A percentile compares a stretch with the other conserved stretches of the same genome.
Conservation (phyloP, 139 green algal genomes). For the Edaphochlamys debaryana region DNA sequence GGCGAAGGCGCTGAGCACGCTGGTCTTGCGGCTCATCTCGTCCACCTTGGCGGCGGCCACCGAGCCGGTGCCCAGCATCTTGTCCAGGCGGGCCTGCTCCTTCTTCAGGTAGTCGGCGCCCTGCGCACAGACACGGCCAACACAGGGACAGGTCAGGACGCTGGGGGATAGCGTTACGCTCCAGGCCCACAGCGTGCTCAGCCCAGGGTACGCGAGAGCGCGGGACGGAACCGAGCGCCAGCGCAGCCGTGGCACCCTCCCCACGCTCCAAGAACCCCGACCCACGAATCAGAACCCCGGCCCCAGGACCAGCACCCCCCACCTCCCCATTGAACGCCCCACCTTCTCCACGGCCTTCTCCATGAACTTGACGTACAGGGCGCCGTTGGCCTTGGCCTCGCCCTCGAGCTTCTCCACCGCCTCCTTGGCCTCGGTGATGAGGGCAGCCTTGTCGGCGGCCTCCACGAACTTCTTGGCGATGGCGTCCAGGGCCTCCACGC, state of each 20-base stretch:
- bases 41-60: conserved; percentile 65
- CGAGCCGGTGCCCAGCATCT: conserved; percentile 68
- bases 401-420: conserved; percentile 35
- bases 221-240: too few species aligned
- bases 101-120: conserved; percentile 74
- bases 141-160: too few species aligned
- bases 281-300: too few species aligned
- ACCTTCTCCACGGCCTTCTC: conserved; percentile 82
- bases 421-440: conserved; percentile 22
- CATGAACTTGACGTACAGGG: conserved; percentile 79
- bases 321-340: too few species aligned
- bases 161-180: too few species aligned
- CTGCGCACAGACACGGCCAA: too few species aligned
- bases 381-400: conserved; percentile 62
- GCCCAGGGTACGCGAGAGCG: too few species aligned
- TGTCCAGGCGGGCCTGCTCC: conserved; percentile 78
- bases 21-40: conserved; percentile 56
- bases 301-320: too few species aligned
- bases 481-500: conserved; percentile 69
- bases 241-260: too few species aligned
- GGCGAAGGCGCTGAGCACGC: conserved; percentile 51
- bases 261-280: too few species aligned
- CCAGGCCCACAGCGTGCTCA: not conserved
- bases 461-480: conserved; percentile 55
- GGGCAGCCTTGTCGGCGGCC: conserved; percentile 38